Evolutionary conservation across 148 eudicot genomes (phyloP), one percentile per base, ranked within the genome.

Genomic region (Rhododendron ovatum): DNA sequence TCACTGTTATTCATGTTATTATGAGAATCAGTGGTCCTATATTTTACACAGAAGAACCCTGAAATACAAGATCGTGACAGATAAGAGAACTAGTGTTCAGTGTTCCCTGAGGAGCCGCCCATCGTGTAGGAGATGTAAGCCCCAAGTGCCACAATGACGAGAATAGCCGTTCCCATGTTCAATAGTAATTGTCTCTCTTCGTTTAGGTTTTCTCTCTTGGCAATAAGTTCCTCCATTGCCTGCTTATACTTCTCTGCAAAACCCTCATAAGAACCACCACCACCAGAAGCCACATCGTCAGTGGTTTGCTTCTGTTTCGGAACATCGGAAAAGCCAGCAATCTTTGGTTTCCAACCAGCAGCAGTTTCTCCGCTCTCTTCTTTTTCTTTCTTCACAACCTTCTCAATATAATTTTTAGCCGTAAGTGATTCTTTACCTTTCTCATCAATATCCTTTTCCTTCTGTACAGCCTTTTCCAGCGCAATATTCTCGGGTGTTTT

Each of bases 121-220:
- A 91, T 73, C n/a, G 89, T 87, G 88, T 91, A 87, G 73, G 89
- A 83, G 83, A 92, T 86, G 55, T 90, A 92, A 83, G 91, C 88
- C 8, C 95, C 95, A 80, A 93, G 89, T 81, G 90, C 94, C 79
- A 92, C 82, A 78, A 92, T 88, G 18, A 95, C 93, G 48, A 95
- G 81, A 35, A 90, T 85, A 57, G 93, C 95, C 22, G 50, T 91
- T 59, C 98, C 98, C 88, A 92, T 87, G 85, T 93, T 93, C 83
- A 92, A 87, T 71, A 95, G 53, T 57, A 90, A 85, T 41, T 89
- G 89, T 76, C 91, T 89, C 73, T 92, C 94, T 84, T 93, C 92
- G 81, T 84, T 85, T 82, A 89, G 81, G 20, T 45, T 10, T 18
- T 81, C 85, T 18, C 82, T 84, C 75, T 84, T 86, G 63, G 77